phyloP scores from a whole-genome alignment of 129 eudicot species.

The Logfia minima region DNA sequence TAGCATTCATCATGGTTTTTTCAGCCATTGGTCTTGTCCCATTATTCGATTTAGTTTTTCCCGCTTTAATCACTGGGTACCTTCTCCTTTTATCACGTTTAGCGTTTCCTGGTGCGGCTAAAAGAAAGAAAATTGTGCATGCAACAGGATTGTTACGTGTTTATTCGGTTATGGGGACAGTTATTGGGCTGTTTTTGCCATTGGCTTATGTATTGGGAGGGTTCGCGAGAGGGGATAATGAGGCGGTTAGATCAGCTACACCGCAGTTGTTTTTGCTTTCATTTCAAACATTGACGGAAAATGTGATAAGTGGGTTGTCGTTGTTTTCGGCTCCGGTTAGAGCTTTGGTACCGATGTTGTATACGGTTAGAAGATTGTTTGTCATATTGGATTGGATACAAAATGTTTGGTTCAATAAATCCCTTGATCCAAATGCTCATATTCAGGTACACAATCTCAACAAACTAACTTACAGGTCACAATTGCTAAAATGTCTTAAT shows the following conservation, averaged over 20 bases:
- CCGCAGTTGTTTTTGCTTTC: conserved; percentile 89
- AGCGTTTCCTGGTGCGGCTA: conserved; percentile 52
- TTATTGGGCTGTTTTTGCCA: conserved; percentile 74
- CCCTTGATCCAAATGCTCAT: conserved; percentile 49
- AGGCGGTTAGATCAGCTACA: conserved; percentile 85
- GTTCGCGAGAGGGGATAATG: conserved; percentile 79
- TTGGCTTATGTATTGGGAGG: conserved; percentile 89
- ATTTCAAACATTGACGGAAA: conserved; percentile 82
- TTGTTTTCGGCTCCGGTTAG: conserved; percentile 94
- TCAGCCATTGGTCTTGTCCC: conserved; percentile 91
- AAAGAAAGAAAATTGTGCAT: conserved; percentile 44
- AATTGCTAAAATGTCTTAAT: not conserved
- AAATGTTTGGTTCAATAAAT: conserved; percentile 73
- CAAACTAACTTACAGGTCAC: not conserved
- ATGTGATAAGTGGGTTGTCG: conserved; percentile 67
- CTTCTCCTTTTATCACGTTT: conserved; percentile 56
- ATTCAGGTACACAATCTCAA: conserved; percentile 38
- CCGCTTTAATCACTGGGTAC: conserved; percentile 69
- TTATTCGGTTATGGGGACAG: conserved; percentile 58
- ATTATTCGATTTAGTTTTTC: conserved; percentile 66
- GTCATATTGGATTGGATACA: conserved; percentile 78
- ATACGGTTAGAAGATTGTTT: conserved; percentile 74
- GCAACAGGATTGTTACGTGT: conserved; percentile 48
- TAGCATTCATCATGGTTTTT: conserved; percentile 87
- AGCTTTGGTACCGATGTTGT: conserved; percentile 83